Evolutionary conservation across 768 basidiomycete genomes (phyloP).

Genomic region (Kockovaella imperatae): DNA sequence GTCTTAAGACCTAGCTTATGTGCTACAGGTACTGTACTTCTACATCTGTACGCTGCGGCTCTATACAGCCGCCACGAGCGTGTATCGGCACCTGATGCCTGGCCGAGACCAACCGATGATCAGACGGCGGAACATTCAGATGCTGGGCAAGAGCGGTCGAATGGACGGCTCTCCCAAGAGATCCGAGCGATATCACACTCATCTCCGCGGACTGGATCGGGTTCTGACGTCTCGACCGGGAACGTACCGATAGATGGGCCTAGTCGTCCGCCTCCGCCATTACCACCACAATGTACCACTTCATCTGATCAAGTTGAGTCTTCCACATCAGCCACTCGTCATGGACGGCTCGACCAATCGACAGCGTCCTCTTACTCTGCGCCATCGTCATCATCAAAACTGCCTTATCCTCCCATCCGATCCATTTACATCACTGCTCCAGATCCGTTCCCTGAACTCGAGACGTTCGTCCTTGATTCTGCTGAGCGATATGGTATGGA

Average conservation of each 20-base stretch:
- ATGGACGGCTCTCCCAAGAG: no score
- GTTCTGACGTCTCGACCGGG: no score
- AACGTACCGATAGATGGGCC: no score
- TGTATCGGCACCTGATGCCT: no score
- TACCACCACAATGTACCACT: no score
- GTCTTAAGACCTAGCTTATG: not conserved
- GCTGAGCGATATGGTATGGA: conserved; percentile 63
- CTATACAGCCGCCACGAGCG: conserved; percentile 49
- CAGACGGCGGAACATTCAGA: no score
- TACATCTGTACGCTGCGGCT: conserved; percentile 76
- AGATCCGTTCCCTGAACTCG: conserved; percentile 76
- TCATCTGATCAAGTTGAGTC: no score
- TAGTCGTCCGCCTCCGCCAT: no score
- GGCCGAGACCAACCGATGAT: not conserved
- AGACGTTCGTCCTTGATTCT: conserved; percentile 67
- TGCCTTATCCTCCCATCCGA: conserved; percentile 37
- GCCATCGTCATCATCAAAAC: not conserved
- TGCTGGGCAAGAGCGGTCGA: no score
- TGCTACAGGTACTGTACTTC: conserved; percentile 74
- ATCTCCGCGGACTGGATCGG: no score
- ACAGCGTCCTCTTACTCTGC: conserved; percentile 49
- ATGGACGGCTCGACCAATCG: conserved; percentile 37
- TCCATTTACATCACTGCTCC: conserved; percentile 82
- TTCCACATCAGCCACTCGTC: not conserved
- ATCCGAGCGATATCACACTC: no score